These are phyloP conservation scores for Fusarium irregulare DNA, from an alignment of 2,329 filamentous ascomycete species.

Conservation along the genomic window DNA sequence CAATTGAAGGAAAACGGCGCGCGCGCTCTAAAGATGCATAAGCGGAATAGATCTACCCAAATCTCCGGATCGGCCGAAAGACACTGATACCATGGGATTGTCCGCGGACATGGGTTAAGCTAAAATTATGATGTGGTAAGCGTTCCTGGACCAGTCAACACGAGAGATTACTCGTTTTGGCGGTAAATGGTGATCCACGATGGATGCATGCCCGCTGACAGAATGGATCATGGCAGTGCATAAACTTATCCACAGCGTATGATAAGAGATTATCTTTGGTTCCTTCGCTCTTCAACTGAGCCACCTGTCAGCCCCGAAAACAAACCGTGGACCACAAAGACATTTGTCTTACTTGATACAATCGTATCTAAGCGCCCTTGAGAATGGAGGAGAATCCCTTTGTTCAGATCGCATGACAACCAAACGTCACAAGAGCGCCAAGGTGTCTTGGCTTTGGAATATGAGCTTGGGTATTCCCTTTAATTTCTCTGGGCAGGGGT, in stretches of 20 bases:
- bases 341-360: not conserved
- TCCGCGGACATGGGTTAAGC: constrained; percentile 2
- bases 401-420: not conserved
- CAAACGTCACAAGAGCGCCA: constrained; percentile 13
- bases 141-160: constrained; percentile 10
- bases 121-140: constrained; percentile 12
- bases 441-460: constrained; percentile 33
- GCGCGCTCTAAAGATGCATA: not conserved
- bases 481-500: constrained; percentile 28
- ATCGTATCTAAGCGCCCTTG: constrained; percentile 8
- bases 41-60: not conserved
- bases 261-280: not conserved
- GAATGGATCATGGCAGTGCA: constrained; percentile 26
- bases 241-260: not conserved
- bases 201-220: constrained; percentile 27
- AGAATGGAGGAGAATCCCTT: not conserved
- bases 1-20: constrained; percentile 1
- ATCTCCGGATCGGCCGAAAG: constrained; percentile 23
- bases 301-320: too few relatives aligned
- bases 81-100: not conserved
- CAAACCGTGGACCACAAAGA: too few relatives aligned
- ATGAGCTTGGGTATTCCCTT: constrained; percentile 22
- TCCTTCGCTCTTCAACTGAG: too few relatives aligned
- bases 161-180: constrained; percentile 1
- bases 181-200: constrained; percentile 13